Evolutionary conservation across 2,329 filamentous ascomycete genomes (phyloP).

Genomic region (Aspergillus bombycis): DNA sequence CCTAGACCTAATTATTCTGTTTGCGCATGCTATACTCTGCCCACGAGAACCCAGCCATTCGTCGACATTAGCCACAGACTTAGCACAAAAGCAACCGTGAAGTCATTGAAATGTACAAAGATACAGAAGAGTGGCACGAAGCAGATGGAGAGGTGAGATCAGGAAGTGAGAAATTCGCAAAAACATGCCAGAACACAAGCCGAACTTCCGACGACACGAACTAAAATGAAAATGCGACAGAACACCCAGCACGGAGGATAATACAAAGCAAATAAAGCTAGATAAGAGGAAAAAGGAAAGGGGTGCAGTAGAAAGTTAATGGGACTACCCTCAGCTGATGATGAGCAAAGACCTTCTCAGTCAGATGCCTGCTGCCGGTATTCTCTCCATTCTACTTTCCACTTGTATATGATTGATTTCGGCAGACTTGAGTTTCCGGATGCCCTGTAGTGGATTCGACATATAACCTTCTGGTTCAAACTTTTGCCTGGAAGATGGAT

Average conservation of each 20-base stretch:
- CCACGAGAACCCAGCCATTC: slow-evolving; percentile 4
- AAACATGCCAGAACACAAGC: slow-evolving; percentile 18
- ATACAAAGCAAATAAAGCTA: slow-evolving; percentile 20
- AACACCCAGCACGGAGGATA: slow-evolving; percentile 29
- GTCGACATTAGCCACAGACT: slow-evolving; percentile 13
- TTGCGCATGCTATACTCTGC: not conserved
- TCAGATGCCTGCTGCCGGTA: not conserved
- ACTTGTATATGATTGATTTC: not conserved
- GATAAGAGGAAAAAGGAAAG: slow-evolving; percentile 4
- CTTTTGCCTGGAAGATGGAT: slow-evolving; percentile 3
- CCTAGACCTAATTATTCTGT: slow-evolving; percentile 3
- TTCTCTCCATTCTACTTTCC: slow-evolving; percentile 5
- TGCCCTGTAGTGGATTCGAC: not conserved
- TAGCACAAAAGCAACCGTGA: slow-evolving; percentile 27
- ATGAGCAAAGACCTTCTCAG: slow-evolving; percentile 1
- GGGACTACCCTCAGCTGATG: not conserved
- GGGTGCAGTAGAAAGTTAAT: slow-evolving; percentile 17
- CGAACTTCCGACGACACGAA: slow-evolving; percentile 7
- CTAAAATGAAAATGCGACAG: slow-evolving; percentile 14
- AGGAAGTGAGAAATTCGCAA: slow-evolving; percentile 15
- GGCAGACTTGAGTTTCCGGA: not conserved
- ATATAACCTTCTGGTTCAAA: not conserved
- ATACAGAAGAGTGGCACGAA: slow-evolving; percentile 20
- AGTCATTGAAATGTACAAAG: slow-evolving; percentile 36
- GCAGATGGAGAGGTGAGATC: slow-evolving; percentile 18